phyloP scores from a whole-genome alignment of 2,329 filamentous ascomycete species.

The Zopfia rhizophila region DNA sequence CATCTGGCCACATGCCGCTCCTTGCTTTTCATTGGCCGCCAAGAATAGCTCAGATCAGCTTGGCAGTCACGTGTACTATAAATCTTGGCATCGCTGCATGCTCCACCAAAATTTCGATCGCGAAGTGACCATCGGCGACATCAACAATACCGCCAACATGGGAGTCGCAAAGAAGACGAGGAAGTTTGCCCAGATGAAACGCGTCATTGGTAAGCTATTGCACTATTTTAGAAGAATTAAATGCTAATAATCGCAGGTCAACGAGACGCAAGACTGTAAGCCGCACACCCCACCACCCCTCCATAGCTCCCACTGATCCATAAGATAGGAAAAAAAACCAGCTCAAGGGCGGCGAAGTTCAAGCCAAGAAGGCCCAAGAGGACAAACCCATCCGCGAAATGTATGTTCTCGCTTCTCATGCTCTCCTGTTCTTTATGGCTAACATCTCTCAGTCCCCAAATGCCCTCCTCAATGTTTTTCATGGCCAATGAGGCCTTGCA shows the following conservation, averaged over 20 bases:
- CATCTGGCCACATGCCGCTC: constrained; percentile 22
- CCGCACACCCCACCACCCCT: constrained; percentile 22
- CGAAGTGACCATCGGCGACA: background rate
- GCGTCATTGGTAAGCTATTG: constrained; percentile 71
- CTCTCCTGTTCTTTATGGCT: constrained; percentile 9
- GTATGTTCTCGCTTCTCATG: constrained; percentile 53
- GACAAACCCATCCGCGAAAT: constrained; percentile 78
- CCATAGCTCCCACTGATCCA: constrained; percentile 19
- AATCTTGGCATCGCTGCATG: too few relatives aligned
- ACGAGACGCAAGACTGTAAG: constrained; percentile 75
- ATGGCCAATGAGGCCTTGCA: constrained; percentile 79
- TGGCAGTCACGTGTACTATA: too few relatives aligned
- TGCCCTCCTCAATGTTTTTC: constrained; percentile 69
- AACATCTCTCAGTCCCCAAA: constrained; percentile 68
- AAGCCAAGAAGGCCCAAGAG: constrained; percentile 65
- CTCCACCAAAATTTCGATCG: constrained; percentile 26
- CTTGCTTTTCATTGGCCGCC: too few relatives aligned
- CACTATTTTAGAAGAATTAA: background rate
- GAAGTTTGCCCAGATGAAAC: constrained; percentile 87
- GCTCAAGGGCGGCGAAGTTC: constrained; percentile 68
- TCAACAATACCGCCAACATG: constrained; percentile 64
- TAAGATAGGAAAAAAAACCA: constrained; percentile 74
- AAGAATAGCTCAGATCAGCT: too few relatives aligned
- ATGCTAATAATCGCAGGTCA: constrained; percentile 53
- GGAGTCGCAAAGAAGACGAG: constrained; percentile 89